Evolutionary conservation across 2,329 filamentous ascomycete species (phyloP).

Genomic region (Fusarium coicis): DNA sequence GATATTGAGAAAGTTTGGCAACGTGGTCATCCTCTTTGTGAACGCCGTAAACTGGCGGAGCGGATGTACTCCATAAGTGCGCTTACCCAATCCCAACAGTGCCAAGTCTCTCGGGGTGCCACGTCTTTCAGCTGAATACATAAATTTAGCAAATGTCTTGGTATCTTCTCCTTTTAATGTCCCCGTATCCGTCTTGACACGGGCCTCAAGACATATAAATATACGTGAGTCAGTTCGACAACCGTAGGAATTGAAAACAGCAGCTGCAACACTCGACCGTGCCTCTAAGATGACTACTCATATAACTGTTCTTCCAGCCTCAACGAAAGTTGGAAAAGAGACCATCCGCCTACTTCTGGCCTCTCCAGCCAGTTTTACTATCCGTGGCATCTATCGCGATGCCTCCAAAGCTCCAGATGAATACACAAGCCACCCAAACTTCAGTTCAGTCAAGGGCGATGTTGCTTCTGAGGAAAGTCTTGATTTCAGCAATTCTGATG

Average conservation of each 20-base stretch:
- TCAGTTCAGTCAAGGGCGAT: slow-evolving; percentile 44
- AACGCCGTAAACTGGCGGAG: neutral
- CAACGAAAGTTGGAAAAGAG: slow-evolving; percentile 43
- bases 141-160: neutral
- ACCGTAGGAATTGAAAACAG: neutral
- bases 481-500: slow-evolving; percentile 44
- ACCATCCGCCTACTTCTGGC: slow-evolving; percentile 43
- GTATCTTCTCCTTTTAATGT: rapidly evolving
- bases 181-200: neutral
- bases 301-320: slow-evolving; percentile 48
- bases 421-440: slow-evolving; percentile 41
- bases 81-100: neutral
- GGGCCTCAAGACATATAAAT: neutral
- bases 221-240: neutral
- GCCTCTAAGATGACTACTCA: slow-evolving; percentile 37
- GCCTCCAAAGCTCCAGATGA: slow-evolving; percentile 43
- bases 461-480: slow-evolving; percentile 38
- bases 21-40: neutral
- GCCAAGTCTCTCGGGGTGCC: neutral
- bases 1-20: neutral
- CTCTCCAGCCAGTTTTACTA: slow-evolving; percentile 20
- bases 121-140: neutral
- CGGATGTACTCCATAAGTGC: neutral
- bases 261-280: neutral
- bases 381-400: slow-evolving; percentile 48